phyloP scores from a whole-genome alignment of 176 grass and related monocot species.

The Avena eriantha region DNA sequence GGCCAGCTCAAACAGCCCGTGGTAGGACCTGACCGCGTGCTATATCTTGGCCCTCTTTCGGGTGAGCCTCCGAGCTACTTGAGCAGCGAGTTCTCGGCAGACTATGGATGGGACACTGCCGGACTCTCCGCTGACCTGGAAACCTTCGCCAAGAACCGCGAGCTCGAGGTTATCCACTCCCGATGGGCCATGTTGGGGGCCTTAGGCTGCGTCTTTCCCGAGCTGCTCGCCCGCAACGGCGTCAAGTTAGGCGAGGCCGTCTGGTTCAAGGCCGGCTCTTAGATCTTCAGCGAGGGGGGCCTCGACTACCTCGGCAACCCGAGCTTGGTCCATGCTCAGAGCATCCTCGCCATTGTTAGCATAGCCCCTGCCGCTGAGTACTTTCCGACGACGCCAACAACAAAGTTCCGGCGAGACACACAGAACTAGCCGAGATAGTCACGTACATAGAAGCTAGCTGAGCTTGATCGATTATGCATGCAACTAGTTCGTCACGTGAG shows the following conservation, averaged over 20 bases:
- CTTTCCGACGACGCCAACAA: too few relatives aligned
- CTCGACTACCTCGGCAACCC: constrained; percentile 95
- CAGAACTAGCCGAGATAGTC: too few relatives aligned
- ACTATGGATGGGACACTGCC: constrained; percentile 91
- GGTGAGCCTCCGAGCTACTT: constrained; percentile 74
- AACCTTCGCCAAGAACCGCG: constrained; percentile 91
- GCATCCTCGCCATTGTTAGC: constrained; percentile 88
- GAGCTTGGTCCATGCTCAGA: constrained; percentile 80
- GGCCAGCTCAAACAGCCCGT: constrained; percentile 63
- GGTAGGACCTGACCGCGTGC: constrained; percentile 85
- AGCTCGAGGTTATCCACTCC: constrained; percentile 86
- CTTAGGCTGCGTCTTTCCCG: constrained; percentile 86
- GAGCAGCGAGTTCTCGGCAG: constrained; percentile 78
- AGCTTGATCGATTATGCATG: too few relatives aligned
- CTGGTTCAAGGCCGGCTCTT: constrained; percentile 88
- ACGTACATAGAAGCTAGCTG: too few relatives aligned
- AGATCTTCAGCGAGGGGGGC: constrained; percentile 90
- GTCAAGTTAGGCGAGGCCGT: constrained; percentile 91
- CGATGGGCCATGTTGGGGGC: constrained; percentile 93
- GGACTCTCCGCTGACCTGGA: constrained; percentile 76
- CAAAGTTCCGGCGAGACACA: too few relatives aligned
- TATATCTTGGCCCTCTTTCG: constrained; percentile 78
- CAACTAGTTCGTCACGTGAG: too few relatives aligned
- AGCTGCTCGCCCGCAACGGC: constrained; percentile 79
- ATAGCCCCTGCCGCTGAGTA: too few relatives aligned